Percentiles rank a stretch among this genome's conserved stretches.
Evolutionary conservation across 768 basidiomycete species (phyloP).

Genomic region (Boletus insuetus): DNA sequence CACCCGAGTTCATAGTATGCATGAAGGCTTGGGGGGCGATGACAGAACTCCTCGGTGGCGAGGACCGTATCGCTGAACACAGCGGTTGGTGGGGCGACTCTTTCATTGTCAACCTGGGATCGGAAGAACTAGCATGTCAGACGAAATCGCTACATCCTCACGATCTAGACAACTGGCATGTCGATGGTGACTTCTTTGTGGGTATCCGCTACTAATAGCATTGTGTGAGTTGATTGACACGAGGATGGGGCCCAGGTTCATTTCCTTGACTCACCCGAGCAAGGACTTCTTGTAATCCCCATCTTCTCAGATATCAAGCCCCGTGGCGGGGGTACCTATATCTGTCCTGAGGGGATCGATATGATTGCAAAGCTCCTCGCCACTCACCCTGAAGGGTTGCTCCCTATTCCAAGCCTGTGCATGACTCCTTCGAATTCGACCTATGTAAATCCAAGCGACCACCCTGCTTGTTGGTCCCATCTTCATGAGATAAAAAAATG

Average conservation of each 20-base stretch:
- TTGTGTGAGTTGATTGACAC: background rate
- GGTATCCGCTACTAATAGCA: too few species aligned
- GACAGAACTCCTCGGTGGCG: conserved; percentile 5
- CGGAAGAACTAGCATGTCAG: too few species aligned
- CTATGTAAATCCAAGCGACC: background rate
- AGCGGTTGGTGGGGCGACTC: conserved; percentile 2
- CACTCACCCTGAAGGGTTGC: conserved; percentile 1
- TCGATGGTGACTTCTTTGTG: too few species aligned
- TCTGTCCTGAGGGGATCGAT: background rate
- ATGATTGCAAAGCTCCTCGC: conserved; percentile 3
- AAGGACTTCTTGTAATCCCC: conserved; percentile 2
- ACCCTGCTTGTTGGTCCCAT: too few species aligned
- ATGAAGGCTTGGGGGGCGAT: conserved; percentile 1
- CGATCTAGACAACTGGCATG: too few species aligned
- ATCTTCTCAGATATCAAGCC: conserved; percentile 8
- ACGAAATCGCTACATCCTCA: too few species aligned
- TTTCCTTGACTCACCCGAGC: conserved; percentile 14
- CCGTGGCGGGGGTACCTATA: background rate
- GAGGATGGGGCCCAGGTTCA: background rate
- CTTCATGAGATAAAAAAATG: too few species aligned
- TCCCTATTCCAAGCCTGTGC: background rate
- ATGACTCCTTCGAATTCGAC: conserved; percentile 6
- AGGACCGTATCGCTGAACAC: background rate
- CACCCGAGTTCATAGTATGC: background rate
- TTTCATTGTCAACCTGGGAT: conserved; percentile 10